Evolutionary conservation across 1,284 basidiomycete species (phyloP), one percentile per base, ranked within the genome.

Genomic region (Pseudozyma pruni): DNA sequence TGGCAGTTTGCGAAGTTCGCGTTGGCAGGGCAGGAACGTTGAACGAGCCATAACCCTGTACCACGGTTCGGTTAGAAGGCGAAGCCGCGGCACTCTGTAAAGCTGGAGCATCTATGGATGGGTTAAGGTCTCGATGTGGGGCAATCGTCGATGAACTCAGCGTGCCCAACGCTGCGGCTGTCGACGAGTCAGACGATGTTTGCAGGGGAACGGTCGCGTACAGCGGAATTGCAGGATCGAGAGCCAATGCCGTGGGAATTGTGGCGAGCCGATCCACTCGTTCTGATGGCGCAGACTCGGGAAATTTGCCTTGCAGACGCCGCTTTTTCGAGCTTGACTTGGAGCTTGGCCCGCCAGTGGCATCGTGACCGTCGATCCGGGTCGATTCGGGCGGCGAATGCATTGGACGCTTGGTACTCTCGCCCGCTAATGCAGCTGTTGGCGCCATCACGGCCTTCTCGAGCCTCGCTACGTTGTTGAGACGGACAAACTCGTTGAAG

Each of bases 401-500:
- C 6, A 38, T 22, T 19, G 13, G 17, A 2, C 40, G 61, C 48
- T 66, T 66, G 8, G 38, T 41, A n/a, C 14, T 14, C 29, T 49
- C 37, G 11, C 27, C 27, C 13, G 46, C 32, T 2, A 45, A 32
- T 4, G 35, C 8, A 7, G 35, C 11, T 17, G 31, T 19, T 5
- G 41, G 16, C 16, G 37, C 29, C 7, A 20, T 34, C 16, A 53
- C 33, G 2, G 47, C n/a, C 44, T 63, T 63, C 29, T 70, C 67
- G 4, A 70, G 55, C 39, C 60, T 52, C n/a, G 59, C 50, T 7
- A 59, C 13, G 19, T 54, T 17, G 40, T 60, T 38, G 46, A 63
- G 42, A 11, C 59, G 59, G 22, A 59, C 48, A 35, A 63, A 70
- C 11, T 70, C 55, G 32, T 31, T 34, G n/a, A 70, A 60, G 32